These are phyloP conservation scores for Quercus ilex DNA, from an alignment of 306 rosid genomes.

Conservation along the genomic window DNA sequence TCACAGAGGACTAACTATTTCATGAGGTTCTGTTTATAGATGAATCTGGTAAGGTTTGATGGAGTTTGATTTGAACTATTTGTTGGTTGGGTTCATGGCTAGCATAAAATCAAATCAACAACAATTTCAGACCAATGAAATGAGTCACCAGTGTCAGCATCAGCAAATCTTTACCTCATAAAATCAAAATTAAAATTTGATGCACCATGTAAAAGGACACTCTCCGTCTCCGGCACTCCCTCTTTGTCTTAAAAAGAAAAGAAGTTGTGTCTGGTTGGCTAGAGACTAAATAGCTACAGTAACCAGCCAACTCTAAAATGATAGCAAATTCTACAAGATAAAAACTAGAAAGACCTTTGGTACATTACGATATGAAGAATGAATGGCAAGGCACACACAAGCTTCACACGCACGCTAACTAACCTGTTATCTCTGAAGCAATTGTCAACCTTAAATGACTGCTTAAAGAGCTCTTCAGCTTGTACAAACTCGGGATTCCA, in stretches of 20 bases:
- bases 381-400: neutral
- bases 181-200: neutral
- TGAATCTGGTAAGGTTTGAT: too few relatives aligned
- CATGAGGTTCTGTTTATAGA: too few relatives aligned
- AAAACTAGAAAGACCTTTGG: neutral
- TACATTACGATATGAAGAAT: neutral
- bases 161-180: neutral
- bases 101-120: too few relatives aligned
- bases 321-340: neutral
- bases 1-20: too few relatives aligned
- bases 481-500: slow-evolving; percentile 94
- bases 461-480: slow-evolving; percentile 89
- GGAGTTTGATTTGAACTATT: too few relatives aligned
- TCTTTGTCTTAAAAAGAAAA: neutral
- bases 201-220: neutral
- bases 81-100: too few relatives aligned
- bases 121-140: too few relatives aligned
- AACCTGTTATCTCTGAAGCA: slow-evolving; percentile 96
- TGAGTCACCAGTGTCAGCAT: too few relatives aligned
- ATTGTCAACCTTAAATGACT: slow-evolving; percentile 62
- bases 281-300: neutral
- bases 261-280: neutral
- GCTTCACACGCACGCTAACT: slow-evolving; percentile 5
- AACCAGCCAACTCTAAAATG: neutral
- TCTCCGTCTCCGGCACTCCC: neutral